Evolutionary conservation across 164 flowering plant genomes (phyloP), one percentile per base, ranked within the genome.

Genomic region (Platanus orientalis): DNA sequence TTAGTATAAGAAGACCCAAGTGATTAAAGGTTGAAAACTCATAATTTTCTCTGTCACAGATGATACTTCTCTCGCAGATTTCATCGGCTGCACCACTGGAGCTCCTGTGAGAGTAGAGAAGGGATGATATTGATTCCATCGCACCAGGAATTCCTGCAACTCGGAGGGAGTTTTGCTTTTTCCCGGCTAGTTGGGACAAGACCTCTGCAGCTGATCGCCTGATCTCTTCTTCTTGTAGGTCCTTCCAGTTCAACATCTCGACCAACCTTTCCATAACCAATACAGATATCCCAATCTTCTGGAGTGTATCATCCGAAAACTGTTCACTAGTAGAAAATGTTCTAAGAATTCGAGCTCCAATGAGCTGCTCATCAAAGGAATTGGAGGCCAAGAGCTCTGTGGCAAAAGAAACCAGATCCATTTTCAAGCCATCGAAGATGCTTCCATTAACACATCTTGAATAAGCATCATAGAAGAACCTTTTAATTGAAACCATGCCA

Each of bases 171-270:
- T 94, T 89, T 63, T 88, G 99, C 69, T 83, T 89, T 71, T 89
- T 86, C 1, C 96, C 87, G 0, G 96, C 88, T 16, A 94, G 73
- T 62, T 78, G 75, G 21, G 89, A 79, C 62, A 94, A 51, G 0
- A 94, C 88, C 40, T 81, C 84, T n/a, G 95, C 97, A 2, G 99
- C 90, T n/a, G 91, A 78, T 56, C 58, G 71, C 66, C 99, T 79
- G 51, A 85, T 86, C 73, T 85, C 93, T 71, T 91, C 92, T 63
- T 94, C 91, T 64, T 72, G 71, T 6, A 70, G 79, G 62, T 89
- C 88, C 67, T 86, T 91, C 99, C 99, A 94, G 61, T 89, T 89
- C 81, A 94, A 53, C 86, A 91, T 90, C 76, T 94, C 99, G 0
- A 94, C 93, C 52, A 89, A 60, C 65, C 96, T 76, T 60, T 94